phyloP scores from a whole-genome alignment of 257 asterid species.

The Solanum clarkiae region DNA sequence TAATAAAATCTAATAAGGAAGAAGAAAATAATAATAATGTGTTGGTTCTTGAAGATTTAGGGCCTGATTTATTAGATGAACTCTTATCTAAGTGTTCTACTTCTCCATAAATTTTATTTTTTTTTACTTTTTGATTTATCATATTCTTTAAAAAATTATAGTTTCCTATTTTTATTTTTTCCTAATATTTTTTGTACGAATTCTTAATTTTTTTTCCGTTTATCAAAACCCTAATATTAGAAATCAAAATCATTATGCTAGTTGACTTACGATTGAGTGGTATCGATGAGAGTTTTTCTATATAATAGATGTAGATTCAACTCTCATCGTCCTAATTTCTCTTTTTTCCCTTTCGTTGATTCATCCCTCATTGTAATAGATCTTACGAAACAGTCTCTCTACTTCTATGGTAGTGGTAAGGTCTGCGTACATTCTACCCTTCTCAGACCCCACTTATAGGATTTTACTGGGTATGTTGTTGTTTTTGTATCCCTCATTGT shows the following conservation, averaged over 20 bases:
- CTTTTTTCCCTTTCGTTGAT: background rate
- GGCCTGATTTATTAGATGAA: slow-evolving; percentile 4
- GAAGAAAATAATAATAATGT: background rate
- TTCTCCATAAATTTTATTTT: background rate
- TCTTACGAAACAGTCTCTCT: too few relatives aligned
- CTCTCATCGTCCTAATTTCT: background rate
- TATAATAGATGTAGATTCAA: background rate
- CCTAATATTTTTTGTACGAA: background rate
- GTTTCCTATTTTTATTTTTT: background rate
- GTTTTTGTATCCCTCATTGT: too few relatives aligned
- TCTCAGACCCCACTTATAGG: too few relatives aligned
- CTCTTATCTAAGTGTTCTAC: background rate
- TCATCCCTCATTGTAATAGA: background rate
- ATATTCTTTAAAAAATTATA: background rate
- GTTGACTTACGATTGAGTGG: background rate
- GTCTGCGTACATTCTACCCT: too few relatives aligned
- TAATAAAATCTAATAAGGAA: background rate
- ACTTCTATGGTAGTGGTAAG: too few relatives aligned
- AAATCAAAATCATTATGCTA: too few relatives aligned
- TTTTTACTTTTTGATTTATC: background rate
- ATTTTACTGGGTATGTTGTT: too few relatives aligned
- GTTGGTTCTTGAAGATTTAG: background rate
- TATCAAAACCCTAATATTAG: background rate
- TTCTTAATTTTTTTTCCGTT: background rate
- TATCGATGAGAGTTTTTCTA: background rate